A percentile compares a stretch with the other conserved stretches of the same genome.
Evolutionary conservation across 768 basidiomycete species (phyloP).

Genomic region (Hysterangium stoloniferum): DNA sequence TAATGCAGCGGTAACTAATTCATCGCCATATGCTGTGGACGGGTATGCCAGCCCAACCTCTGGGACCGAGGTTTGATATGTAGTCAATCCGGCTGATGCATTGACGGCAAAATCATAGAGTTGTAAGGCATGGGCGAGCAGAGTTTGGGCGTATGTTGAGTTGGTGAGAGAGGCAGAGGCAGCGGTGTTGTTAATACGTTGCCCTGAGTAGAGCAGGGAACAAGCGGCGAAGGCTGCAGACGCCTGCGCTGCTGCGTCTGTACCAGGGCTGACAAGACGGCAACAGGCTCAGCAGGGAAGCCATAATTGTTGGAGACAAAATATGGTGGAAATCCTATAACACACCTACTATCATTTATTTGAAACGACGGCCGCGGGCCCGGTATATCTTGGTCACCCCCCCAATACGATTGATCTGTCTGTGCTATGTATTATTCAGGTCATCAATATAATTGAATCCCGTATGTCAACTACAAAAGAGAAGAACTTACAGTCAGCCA

Average conservation of each 20-base stretch:
- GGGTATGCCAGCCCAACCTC: constrained; percentile 54
- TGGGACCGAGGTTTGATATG: constrained; percentile 68
- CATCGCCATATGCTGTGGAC: constrained; percentile 67
- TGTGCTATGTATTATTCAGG: constrained; percentile 30
- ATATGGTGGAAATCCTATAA: too few relatives aligned
- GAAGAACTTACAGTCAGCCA: constrained; percentile 48
- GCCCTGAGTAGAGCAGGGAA: constrained; percentile 62
- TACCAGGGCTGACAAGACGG: constrained; percentile 52
- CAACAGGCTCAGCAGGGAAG: not conserved
- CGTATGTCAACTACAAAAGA: not conserved
- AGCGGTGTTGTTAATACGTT: constrained; percentile 21
- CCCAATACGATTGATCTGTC: constrained; percentile 80
- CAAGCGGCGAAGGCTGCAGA: constrained; percentile 86
- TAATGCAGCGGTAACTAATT: constrained; percentile 67
- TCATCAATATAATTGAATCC: not conserved
- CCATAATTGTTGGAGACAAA: not conserved
- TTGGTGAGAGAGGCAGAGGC: constrained; percentile 64
- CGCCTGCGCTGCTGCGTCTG: constrained; percentile 79
- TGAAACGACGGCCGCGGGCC: constrained; percentile 65
- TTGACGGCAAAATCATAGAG: constrained; percentile 74
- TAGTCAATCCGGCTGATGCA: constrained; percentile 47
- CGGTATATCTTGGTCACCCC: constrained; percentile 75
- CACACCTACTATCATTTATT: constrained; percentile 58
- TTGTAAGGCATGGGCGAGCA: constrained; percentile 66
- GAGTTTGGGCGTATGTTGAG: constrained; percentile 57